Percentiles rank a stretch among this genome's conserved stretches.
These are phyloP conservation scores for Serendipita sp. DNA, from an alignment of 768 basidiomycete genomes.

Conservation along the genomic window DNA sequence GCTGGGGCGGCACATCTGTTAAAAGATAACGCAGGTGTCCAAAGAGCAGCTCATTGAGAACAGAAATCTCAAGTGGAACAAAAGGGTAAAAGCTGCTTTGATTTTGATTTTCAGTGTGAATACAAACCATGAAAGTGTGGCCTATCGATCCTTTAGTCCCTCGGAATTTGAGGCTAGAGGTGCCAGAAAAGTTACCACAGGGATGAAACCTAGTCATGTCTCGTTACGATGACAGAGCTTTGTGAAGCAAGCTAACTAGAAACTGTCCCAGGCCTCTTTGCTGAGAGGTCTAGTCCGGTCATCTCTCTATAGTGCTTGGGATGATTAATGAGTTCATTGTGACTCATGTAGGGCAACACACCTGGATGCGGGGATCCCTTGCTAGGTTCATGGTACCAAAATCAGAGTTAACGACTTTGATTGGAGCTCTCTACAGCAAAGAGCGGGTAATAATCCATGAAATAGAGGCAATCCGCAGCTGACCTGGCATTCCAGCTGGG, in stretches of 20 bases:
- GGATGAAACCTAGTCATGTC: slow-evolving; percentile 7
- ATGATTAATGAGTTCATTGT: too few relatives aligned
- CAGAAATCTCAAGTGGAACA: slow-evolving; percentile 68
- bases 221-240: slow-evolving; percentile 8
- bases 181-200: slow-evolving; percentile 46
- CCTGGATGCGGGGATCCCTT: too few relatives aligned
- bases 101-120: slow-evolving; percentile 70
- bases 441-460: too few relatives aligned
- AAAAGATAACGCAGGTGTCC: slow-evolving; percentile 69
- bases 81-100: slow-evolving; percentile 68
- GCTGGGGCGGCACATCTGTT: slow-evolving; percentile 68
- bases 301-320: too few relatives aligned
- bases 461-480: too few relatives aligned
- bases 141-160: slow-evolving; percentile 72
- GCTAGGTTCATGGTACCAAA: too few relatives aligned
- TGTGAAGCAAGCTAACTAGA: slow-evolving; percentile 2
- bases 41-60: slow-evolving; percentile 64
- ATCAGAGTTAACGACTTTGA: too few relatives aligned
- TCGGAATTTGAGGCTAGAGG: slow-evolving; percentile 65
- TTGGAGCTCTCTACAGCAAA: too few relatives aligned
- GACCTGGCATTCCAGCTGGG: too few relatives aligned
- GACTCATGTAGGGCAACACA: too few relatives aligned
- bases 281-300: too few relatives aligned
- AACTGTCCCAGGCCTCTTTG: too few relatives aligned
- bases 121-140: slow-evolving; percentile 71